Percentiles rank a stretch among this genome's conserved stretches.
Conservation (phyloP, 2,329 filamentous ascomycete species). For the Basipetospora chlamydospora region DNA sequence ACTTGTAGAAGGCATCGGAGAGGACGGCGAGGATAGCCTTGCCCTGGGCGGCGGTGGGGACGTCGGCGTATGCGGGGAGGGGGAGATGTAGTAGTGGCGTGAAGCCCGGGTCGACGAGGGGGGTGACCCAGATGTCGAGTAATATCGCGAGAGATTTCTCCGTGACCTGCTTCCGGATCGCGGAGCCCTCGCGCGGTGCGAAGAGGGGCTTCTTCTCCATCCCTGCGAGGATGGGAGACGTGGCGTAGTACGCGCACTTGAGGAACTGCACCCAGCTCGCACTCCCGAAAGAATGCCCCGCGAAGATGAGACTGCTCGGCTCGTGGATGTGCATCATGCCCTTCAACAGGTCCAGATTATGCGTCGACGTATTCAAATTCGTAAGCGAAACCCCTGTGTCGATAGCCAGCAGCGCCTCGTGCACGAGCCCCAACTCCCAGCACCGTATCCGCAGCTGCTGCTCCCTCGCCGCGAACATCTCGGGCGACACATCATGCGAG, state of each 20-base stretch:
- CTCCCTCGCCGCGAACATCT: constrained; percentile 54
- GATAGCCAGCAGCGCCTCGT: constrained; percentile 52
- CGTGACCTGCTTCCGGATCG: constrained; percentile 52
- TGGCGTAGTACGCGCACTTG: constrained; percentile 62
- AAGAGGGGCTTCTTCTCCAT: constrained; percentile 44
- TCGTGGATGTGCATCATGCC: constrained; percentile 50
- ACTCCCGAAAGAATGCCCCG: constrained; percentile 71
- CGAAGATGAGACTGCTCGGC: constrained; percentile 60
- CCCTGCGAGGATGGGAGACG: constrained; percentile 25
- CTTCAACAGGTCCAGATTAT: constrained; percentile 42
- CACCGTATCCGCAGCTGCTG: constrained; percentile 59
- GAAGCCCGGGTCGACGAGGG: constrained; percentile 48
- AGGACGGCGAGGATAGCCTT: constrained; percentile 53
- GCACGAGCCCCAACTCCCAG: constrained; percentile 63
- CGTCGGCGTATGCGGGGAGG: constrained; percentile 49
- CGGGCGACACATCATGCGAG: constrained; percentile 47
- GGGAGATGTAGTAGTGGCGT: constrained; percentile 56
- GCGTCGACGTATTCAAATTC: constrained; percentile 38
- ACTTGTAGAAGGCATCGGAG: constrained; percentile 66
- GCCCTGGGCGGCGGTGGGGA: constrained; percentile 35
- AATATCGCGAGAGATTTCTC: constrained; percentile 50
- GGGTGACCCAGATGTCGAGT: constrained; percentile 71
- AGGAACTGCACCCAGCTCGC: constrained; percentile 61
- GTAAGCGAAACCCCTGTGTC: constrained; percentile 19
- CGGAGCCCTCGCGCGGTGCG: constrained; percentile 36